phyloP scores from a whole-genome alignment of 108 stramenopile genomes.

The Chaetoceros tenuissimus region DNA sequence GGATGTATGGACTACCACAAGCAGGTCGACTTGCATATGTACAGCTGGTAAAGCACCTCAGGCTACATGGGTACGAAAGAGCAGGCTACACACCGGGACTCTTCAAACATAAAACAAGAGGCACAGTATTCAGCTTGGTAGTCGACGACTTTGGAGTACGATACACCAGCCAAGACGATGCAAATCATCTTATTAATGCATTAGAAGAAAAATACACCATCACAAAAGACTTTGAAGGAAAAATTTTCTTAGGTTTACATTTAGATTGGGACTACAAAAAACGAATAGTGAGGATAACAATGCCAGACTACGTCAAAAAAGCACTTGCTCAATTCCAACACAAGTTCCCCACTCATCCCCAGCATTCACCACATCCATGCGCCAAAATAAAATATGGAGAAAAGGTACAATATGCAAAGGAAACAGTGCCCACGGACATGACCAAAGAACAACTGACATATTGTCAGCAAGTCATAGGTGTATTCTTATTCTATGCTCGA shows the following conservation, averaged over 20 bases:
- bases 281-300: conserved; percentile 19
- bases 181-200: not conserved
- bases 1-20: conserved; percentile 41
- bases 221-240: too few species aligned
- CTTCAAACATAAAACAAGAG: not conserved
- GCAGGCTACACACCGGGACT: not conserved
- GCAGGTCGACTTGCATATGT: conserved; percentile 26
- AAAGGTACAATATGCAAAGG: conserved; percentile 24
- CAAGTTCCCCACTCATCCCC: conserved; percentile 8
- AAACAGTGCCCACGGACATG: conserved; percentile 3
- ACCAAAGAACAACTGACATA: not conserved
- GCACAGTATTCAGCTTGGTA: conserved; percentile 12
- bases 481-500: conserved; percentile 2
- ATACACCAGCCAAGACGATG: conserved; percentile 7
- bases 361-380: conserved; percentile 22
- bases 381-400: conserved; percentile 12
- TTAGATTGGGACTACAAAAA: conserved; percentile 35
- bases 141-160: conserved; percentile 29
- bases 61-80: not conserved
- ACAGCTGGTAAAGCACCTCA: not conserved
- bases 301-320: conserved; percentile 30
- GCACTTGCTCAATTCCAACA: conserved; percentile 27
- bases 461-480: conserved; percentile 10
- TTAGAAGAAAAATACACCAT: conserved; percentile 7
- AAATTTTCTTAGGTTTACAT: conserved; percentile 19